Evolutionary conservation across 495 filamentous ascomycete genomes (phyloP).

Genomic region (Trichoderma virens): DNA sequence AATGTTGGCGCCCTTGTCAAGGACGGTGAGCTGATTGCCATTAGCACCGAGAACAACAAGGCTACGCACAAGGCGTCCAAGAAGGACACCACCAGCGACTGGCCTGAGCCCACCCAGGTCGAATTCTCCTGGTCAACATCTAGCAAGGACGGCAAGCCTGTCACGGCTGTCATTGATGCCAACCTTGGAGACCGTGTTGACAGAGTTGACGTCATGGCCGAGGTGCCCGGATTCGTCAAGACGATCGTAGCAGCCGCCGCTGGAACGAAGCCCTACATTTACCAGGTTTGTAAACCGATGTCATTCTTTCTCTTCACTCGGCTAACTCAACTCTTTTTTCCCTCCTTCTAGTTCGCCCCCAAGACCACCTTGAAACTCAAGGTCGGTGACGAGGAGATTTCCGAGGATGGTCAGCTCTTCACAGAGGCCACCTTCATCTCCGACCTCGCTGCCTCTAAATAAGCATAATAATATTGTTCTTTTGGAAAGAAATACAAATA

Average conservation of each 20-base stretch:
- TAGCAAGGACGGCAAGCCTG: slow-evolving; percentile 64
- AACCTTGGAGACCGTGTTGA: slow-evolving; percentile 64
- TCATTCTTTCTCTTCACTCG: background rate
- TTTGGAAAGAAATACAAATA: slow-evolving; percentile 3
- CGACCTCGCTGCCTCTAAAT: slow-evolving; percentile 11
- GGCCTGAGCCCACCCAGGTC: slow-evolving; percentile 74
- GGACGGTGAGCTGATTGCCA: slow-evolving; percentile 72
- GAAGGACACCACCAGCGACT: slow-evolving; percentile 69
- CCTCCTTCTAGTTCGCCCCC: slow-evolving; percentile 52
- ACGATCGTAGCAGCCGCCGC: slow-evolving; percentile 76
- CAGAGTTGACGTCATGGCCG: slow-evolving; percentile 90
- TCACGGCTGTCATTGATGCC: slow-evolving; percentile 62
- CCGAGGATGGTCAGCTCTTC: slow-evolving; percentile 72
- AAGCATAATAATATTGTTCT: background rate
- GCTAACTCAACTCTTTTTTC: slow-evolving; percentile 18
- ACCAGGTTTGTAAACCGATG: slow-evolving; percentile 56
- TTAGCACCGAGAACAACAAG: slow-evolving; percentile 48
- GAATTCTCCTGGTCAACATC: slow-evolving; percentile 74
- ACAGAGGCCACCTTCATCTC: slow-evolving; percentile 91
- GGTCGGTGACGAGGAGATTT: slow-evolving; percentile 64
- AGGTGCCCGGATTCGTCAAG: slow-evolving; percentile 94
- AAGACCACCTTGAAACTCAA: slow-evolving; percentile 69
- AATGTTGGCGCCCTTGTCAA: slow-evolving; percentile 75
- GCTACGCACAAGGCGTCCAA: slow-evolving; percentile 60
- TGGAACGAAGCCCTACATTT: slow-evolving; percentile 94